Base-by-base conservation (phyloP, 2,329 filamentous ascomycete species). In the Stagonosporopsis vannaccii region DNA sequence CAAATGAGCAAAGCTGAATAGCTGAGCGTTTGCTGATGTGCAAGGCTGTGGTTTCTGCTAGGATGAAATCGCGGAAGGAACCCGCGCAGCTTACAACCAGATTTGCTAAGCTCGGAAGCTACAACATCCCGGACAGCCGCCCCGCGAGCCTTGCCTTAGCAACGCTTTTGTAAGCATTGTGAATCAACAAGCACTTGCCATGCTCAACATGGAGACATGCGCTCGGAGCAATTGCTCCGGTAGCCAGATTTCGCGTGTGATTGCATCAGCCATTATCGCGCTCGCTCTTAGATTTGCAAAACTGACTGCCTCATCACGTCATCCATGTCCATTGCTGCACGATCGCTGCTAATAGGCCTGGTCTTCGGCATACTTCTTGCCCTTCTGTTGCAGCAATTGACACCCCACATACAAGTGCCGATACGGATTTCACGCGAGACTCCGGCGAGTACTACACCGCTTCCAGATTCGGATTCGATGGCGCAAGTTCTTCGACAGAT, bases 401-500 rank as follows among this genome's bases (percentile, higher is more conserved):
- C 62, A 26, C 56, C 57, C 23, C 55, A 54, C 39, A 49, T 56
- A 42, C 62, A 66, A 61, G 61, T 63, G 55, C 61, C 63, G 64
- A 50, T 28, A 44, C 49, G 49, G 44, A 17, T 22, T 46, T 46
- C 35, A 50, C 53, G 42, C 30, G 47, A 23, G 37, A 42, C 42
- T 36, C 42, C 23, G 46, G 55, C 32, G 44, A 56, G 33, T 39
- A 32, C 43, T 50, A 53, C 54, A 57, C 60, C 51, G 51, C 54
- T 58, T 50, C 48, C 48, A 61, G 40, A 58, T 22, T 43, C 60
- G 44, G 55, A 63, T 30, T 61, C 62, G 37, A 68, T 74, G 66
- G 69, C 67, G 64, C 62, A 67, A 57, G 63, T 72, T 61, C 63
- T 76, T 61, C 72, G 62, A 58, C 72, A 71, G 60, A 65, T 70